Evolutionary conservation across 148 eudicot genomes (phyloP), one percentile per base, ranked within the genome.

Genomic region (Vaccinium darrowii): DNA sequence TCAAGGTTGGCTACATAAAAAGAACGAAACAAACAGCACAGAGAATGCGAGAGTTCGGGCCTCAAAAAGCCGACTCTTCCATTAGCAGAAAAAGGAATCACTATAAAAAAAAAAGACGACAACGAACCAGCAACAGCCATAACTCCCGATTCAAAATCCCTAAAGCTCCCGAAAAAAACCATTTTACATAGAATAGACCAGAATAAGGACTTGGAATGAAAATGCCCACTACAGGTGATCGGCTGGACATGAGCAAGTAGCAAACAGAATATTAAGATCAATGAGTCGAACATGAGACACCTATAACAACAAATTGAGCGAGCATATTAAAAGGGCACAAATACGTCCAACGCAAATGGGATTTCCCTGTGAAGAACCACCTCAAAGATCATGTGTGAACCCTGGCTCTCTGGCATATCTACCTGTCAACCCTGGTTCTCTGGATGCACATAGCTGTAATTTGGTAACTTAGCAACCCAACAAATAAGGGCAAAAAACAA

Each of bases 291-390:
- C 27, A 8, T 23, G 5, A 65, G 30, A 23, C 33, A 65, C 72
- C 72, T 23, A 65, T 65, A 23, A 65, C 33, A 65, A 65, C 30
- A 65, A 2, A 51, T 7, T 51, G 53, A 8, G 53, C 11, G 53
- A 51, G 53, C 53, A 51, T 51, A 23, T 65, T 23, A 23, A 10
- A 65, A 65, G 25, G 72, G 72, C 72, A 65, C 72, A 60, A n/a
- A 11, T 36, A 80, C 5, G 67, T 19, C 27, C 52, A 81, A 80
- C 25, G 23, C 39, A 11, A 82, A 39, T 0, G 7, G 18, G 47
- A 82, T 27, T 50, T 50, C 39, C 25, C 43, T 67, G 76, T 82
- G 76, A 81, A 49, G 58, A 81, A 67, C 57, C 76, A 65, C 43
- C 51, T 33, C 77, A 81, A 67, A n/a, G 8, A 52, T n/a, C 53